Conservation (phyloP, 139 green algal species). For the Chlorella sp. region DNA sequence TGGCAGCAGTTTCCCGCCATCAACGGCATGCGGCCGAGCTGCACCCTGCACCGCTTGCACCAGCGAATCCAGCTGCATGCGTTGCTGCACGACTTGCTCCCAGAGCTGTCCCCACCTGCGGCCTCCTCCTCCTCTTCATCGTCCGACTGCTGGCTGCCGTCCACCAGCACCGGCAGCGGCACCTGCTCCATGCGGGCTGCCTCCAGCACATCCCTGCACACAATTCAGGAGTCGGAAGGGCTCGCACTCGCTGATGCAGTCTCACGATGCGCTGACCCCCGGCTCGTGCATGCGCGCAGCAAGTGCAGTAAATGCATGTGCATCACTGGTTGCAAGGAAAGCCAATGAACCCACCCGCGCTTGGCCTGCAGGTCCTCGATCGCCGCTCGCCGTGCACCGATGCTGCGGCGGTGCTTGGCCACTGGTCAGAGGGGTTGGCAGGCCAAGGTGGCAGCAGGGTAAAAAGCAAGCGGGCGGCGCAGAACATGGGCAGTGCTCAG, state of each 20-base stretch:
- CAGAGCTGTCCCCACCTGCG: neutral
- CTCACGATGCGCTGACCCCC: no score
- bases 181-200: conserved; percentile 58
- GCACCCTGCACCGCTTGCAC: no score
- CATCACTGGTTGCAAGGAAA: no score
- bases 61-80: no score
- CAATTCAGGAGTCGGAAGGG: no score
- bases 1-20: no score
- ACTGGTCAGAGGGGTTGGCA: conserved; percentile 30
- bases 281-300: no score
- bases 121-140: conserved; percentile 29
- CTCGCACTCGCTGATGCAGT: no score
- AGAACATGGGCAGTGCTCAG: neutral
- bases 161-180: conserved; percentile 7
- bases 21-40: no score
- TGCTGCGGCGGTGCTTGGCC: conserved; percentile 50
- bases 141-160: conserved; percentile 1
- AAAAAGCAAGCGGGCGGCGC: neutral
- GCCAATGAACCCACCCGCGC: neutral
- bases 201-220: conserved; percentile 46
- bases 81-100: no score
- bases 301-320: no score
- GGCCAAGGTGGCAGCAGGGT: no score
- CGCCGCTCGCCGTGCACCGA: conserved; percentile 15
- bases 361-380: conserved; percentile 45